Conservation (phyloP, 257 asterid genomes). For the Plantago major region DNA sequence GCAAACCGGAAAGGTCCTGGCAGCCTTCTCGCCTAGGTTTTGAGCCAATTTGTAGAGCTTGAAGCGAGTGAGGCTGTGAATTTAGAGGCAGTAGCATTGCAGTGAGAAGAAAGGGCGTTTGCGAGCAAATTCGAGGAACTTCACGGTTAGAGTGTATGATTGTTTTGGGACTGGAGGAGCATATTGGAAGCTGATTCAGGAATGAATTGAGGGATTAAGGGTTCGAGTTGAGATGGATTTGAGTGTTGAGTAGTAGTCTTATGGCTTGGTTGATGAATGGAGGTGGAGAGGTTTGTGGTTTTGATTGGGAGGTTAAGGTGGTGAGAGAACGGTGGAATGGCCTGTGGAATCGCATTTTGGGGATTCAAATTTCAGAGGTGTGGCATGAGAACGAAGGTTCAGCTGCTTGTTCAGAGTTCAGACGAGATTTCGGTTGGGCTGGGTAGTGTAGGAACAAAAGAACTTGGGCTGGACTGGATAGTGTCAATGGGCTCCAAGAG, state of each 20-base stretch:
- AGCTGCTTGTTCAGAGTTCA: too few species aligned
- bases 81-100: slow-evolving; percentile 49
- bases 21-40: slow-evolving; percentile 53
- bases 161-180: slow-evolving; percentile 56
- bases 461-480: too few species aligned
- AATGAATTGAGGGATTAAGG: slow-evolving; percentile 50
- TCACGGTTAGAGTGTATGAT: slow-evolving; percentile 38
- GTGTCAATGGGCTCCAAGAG: too few species aligned
- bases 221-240: slow-evolving; percentile 44
- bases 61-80: slow-evolving; percentile 83
- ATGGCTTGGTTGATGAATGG: slow-evolving; percentile 43
- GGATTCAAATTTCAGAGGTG: not conserved
- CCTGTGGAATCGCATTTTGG: slow-evolving; percentile 39
- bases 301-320: slow-evolving; percentile 24
- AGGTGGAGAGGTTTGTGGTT: slow-evolving; percentile 20
- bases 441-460: too few species aligned
- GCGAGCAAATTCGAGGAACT: slow-evolving; percentile 68
- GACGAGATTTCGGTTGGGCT: too few species aligned
- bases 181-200: slow-evolving; percentile 58
- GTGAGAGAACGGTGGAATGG: slow-evolving; percentile 31
- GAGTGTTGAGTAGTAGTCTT: slow-evolving; percentile 51
- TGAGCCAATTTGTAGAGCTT: slow-evolving; percentile 67
- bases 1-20: slow-evolving; percentile 29
- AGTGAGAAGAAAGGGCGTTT: slow-evolving; percentile 54
- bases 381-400: not conserved